These are phyloP conservation scores for Melampsora medusae DNA, from an alignment of 1,284 basidiomycete genomes.

Conservation along the genomic window DNA sequence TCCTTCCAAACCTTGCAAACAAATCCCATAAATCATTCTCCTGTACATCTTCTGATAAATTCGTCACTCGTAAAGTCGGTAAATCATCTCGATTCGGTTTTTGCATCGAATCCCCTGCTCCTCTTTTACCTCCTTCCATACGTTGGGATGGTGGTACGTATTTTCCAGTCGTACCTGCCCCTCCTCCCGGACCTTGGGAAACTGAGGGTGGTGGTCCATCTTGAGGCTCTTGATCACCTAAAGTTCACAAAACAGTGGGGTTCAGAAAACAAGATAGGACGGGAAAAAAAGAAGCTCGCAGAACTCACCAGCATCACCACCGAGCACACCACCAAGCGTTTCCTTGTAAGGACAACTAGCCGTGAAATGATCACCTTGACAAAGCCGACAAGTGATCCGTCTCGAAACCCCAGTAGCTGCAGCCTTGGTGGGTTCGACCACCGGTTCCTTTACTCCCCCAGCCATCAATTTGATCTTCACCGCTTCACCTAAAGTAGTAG, in stretches of 20 bases:
- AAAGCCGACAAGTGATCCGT: constrained; percentile 87
- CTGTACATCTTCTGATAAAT: constrained; percentile 90
- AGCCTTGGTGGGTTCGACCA: constrained; percentile 69
- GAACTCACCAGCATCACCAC: constrained; percentile 54
- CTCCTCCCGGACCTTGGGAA: constrained; percentile 49
- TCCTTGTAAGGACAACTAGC: constrained; percentile 99
- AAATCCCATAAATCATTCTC: constrained; percentile 92
- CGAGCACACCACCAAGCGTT: constrained; percentile 68
- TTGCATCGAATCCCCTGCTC: constrained; percentile 79
- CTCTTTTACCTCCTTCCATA: constrained; percentile 61
- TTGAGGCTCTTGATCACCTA: constrained; percentile 50
- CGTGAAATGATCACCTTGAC: constrained; percentile 96
- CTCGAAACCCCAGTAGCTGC: constrained; percentile 59
- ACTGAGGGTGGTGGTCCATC: constrained; percentile 62
- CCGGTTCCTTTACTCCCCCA: constrained; percentile 66
- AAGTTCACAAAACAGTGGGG: not conserved
- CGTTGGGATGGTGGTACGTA: constrained; percentile 92
- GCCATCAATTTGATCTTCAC: constrained; percentile 78
- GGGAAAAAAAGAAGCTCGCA: not conserved
- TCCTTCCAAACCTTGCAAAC: constrained; percentile 64
- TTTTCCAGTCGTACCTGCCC: constrained; percentile 64
- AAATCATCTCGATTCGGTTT: constrained; percentile 77
- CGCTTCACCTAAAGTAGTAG: constrained; percentile 93
- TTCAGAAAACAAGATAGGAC: constrained; percentile 39
- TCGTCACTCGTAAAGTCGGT: constrained; percentile 94